These are phyloP conservation scores for Stentor coeruleus DNA, from an alignment of 73 alveolate species.

Conservation along the genomic window DNA sequence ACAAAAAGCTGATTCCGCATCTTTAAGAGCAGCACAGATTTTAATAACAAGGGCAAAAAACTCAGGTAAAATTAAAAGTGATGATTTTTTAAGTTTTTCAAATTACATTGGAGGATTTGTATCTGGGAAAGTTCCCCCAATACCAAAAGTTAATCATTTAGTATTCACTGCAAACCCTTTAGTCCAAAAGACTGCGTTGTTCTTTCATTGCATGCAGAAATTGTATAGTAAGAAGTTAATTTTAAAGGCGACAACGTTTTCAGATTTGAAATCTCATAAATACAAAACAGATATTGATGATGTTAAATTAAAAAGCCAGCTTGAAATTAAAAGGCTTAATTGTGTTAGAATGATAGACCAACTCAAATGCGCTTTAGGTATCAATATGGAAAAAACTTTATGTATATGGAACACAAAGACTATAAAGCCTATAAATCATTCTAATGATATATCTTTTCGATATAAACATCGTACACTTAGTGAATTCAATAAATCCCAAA, in stretches of 20 bases:
- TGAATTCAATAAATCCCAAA: slow-evolving; percentile 8
- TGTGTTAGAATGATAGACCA: slow-evolving; percentile 2
- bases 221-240: no score
- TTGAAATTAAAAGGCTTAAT: slow-evolving; percentile 18
- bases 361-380: slow-evolving; percentile 23
- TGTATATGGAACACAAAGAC: not conserved
- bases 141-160: not conserved
- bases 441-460: no score
- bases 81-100: not conserved
- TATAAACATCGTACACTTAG: slow-evolving; percentile 3
- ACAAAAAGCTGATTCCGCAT: not conserved
- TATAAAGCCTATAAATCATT: not conserved
- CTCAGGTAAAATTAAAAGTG: not conserved
- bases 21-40: not conserved
- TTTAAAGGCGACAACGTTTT: not conserved
- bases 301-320: no score
- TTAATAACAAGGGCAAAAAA: not conserved
- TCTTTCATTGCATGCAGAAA: not conserved
- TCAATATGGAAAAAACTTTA: not conserved
- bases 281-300: not conserved
- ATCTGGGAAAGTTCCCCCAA: not conserved
- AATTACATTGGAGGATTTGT: not conserved
- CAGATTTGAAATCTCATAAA: not conserved
- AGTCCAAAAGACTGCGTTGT: not conserved
- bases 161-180: not conserved